Conservation (phyloP, 805 yeast genomes). For the Peterozyma xylosa region DNA sequence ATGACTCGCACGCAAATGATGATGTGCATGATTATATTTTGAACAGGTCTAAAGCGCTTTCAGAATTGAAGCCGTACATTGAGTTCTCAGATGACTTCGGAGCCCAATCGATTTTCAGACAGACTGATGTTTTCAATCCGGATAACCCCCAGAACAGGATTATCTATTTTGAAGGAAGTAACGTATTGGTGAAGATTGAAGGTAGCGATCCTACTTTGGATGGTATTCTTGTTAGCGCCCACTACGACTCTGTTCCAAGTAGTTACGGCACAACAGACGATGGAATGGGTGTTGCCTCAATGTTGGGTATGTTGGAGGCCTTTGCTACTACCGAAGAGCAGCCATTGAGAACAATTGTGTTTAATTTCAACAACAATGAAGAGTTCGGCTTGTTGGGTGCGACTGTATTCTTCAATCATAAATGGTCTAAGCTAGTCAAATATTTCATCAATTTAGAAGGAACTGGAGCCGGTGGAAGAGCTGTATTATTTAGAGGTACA, state of each 20-base stretch:
- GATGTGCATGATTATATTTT: conserved; percentile 62
- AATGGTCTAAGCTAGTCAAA: conserved; percentile 55
- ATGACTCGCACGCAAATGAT: conserved; percentile 70
- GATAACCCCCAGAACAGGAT: conserved; percentile 34
- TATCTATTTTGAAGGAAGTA: conserved; percentile 76
- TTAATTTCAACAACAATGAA: conserved; percentile 86
- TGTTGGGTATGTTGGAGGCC: conserved; percentile 61
- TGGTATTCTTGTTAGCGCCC: conserved; percentile 75
- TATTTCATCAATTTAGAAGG: conserved; percentile 84
- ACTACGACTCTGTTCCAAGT: conserved; percentile 84
- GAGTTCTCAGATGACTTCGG: conserved; percentile 34
- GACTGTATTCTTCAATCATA: conserved; percentile 59
- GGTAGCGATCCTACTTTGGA: conserved; percentile 54
- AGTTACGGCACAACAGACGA: conserved; percentile 88
- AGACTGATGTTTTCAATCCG: conserved; percentile 41
- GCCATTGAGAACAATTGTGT: conserved; percentile 66
- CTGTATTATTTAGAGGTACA: conserved; percentile 77
- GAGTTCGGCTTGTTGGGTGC: conserved; percentile 88
- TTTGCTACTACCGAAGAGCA: conserved; percentile 28
- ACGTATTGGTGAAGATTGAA: conserved; percentile 66
- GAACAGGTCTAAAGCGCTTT: conserved; percentile 29
- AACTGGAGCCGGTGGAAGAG: conserved; percentile 86
- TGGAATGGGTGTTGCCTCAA: conserved; percentile 80
- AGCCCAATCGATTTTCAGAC: conserved; percentile 38
- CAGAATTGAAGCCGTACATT: conserved; percentile 20